phyloP scores from a whole-genome alignment of 2,329 filamentous ascomycete genomes.

The Botryotinia convoluta region DNA sequence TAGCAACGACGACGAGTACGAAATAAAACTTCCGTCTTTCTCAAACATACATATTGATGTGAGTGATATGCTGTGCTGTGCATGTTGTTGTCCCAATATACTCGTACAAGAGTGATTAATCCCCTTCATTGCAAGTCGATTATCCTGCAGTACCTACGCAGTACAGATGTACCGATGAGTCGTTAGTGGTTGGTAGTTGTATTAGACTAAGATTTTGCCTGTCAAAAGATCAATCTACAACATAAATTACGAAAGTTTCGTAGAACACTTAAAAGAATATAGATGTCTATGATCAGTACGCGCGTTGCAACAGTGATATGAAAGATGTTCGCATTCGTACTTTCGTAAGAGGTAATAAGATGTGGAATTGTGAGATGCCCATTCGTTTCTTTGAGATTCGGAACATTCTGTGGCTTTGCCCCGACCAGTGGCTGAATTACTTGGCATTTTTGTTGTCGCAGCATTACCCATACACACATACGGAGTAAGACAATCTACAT shows the following conservation, averaged over 20 bases:
- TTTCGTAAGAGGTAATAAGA: neutral
- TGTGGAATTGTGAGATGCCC: constrained; percentile 1
- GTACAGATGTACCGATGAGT: neutral
- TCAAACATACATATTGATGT: neutral
- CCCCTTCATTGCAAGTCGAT: neutral
- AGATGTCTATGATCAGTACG: neutral
- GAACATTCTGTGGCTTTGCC: constrained; percentile 12
- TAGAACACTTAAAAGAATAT: neutral
- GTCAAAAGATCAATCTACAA: neutral
- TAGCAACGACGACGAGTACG: neutral
- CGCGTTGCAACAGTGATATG: constrained; percentile 6
- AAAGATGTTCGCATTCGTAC: constrained; percentile 5
- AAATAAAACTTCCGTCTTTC: constrained; percentile 5
- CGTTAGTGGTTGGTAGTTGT: neutral
- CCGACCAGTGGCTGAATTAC: constrained; percentile 6
- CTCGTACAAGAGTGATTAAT: neutral
- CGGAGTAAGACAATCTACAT: constrained; percentile 4
- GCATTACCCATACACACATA: neutral
- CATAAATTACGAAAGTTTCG: neutral
- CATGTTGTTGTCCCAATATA: neutral
- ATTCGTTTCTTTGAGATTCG: constrained; percentile 9
- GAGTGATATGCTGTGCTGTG: neutral
- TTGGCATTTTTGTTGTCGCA: neutral
- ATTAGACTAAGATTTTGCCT: neutral
- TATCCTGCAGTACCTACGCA: neutral